Percentiles rank a stretch among this genome's conserved stretches.
These are phyloP conservation scores for Mycosphaerelloides madeirae DNA, from an alignment of 2,329 filamentous ascomycete species.

Conservation along the genomic window DNA sequence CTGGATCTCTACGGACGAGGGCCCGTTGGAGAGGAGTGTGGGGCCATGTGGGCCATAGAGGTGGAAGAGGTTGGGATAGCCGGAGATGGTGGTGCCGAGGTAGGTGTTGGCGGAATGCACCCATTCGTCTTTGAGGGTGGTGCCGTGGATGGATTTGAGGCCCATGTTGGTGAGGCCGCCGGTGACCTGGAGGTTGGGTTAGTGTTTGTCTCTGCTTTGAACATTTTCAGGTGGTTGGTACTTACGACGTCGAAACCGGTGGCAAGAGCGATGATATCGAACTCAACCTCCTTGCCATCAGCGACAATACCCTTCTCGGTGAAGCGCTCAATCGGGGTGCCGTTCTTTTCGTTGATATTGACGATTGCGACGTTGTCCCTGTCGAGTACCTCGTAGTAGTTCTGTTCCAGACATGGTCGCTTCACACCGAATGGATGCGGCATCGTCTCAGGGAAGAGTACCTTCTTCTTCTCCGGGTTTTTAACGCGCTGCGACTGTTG, in stretches of 20 bases:
- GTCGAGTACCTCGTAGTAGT: slow-evolving; percentile 45
- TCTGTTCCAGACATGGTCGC: slow-evolving; percentile 44
- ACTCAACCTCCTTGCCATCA: slow-evolving; percentile 39
- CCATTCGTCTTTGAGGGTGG: slow-evolving; percentile 37
- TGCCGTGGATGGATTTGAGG: slow-evolving; percentile 36
- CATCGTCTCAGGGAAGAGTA: slow-evolving; percentile 42
- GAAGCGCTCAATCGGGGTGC: slow-evolving; percentile 39
- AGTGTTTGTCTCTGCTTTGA: background rate
- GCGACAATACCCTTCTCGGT: slow-evolving; percentile 43
- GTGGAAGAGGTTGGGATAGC: slow-evolving; percentile 28
- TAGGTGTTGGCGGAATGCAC: slow-evolving; percentile 41
- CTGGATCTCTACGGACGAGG: slow-evolving; percentile 40
- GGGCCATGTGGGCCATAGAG: slow-evolving; percentile 43
- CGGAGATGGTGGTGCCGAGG: slow-evolving; percentile 39
- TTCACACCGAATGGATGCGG: slow-evolving; percentile 46
- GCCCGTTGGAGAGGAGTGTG: slow-evolving; percentile 42
- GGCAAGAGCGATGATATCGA: slow-evolving; percentile 45
- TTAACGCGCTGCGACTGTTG: slow-evolving; percentile 40
- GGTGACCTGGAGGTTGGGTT: slow-evolving; percentile 29
- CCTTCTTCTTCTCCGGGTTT: slow-evolving; percentile 42
- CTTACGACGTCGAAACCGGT: slow-evolving; percentile 43
- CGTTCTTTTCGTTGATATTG: slow-evolving; percentile 35
- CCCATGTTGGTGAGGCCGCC: slow-evolving; percentile 44
- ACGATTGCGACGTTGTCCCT: slow-evolving; percentile 40
- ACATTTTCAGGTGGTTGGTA: slow-evolving; percentile 25